Conservation (phyloP, 805 yeast genomes). For the Ogataea haglerorum region DNA sequence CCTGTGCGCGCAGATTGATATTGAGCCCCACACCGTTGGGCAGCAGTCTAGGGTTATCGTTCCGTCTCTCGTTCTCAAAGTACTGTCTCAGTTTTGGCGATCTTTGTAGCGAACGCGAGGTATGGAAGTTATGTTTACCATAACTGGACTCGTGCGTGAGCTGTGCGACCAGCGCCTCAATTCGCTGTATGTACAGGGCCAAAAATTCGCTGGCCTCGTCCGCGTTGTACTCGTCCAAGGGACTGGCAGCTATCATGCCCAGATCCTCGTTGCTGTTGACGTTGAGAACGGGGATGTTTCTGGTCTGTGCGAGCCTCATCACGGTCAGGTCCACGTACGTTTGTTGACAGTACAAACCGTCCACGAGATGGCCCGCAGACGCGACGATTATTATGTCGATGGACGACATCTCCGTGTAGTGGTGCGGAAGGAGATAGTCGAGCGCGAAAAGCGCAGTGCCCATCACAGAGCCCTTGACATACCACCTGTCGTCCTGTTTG, state of each 20-base stretch:
- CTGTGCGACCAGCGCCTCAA: conserved; percentile 12
- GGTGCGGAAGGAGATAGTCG: conserved; percentile 40
- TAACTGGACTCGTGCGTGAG: conserved; percentile 4
- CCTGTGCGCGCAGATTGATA: conserved; percentile 37
- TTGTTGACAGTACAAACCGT: conserved; percentile 33
- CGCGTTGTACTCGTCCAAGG: conserved; percentile 12
- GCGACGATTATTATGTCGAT: conserved; percentile 45
- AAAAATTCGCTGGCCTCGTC: conserved; percentile 11
- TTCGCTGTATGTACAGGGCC: conserved; percentile 13
- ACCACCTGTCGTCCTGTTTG: conserved; percentile 36
- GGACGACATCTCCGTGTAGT: conserved; percentile 34
- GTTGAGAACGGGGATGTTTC: conserved; percentile 26
- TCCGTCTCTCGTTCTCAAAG: conserved; percentile 11
- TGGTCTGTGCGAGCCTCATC: conserved; percentile 20
- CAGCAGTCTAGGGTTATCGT: conserved; percentile 31
- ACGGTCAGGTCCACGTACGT: conserved; percentile 15
- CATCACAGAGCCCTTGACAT: conserved; percentile 46
- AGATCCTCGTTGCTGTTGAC: conserved; percentile 13
- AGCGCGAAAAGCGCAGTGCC: conserved; percentile 42
- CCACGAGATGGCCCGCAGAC: conserved; percentile 44
- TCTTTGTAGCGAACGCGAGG: conserved; percentile 15
- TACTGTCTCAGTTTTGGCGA: conserved; percentile 7
- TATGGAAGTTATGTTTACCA: conserved; percentile 22
- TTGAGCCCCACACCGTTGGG: conserved; percentile 48
- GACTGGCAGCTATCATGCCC: conserved; percentile 2